These are phyloP conservation scores for Russula vinacea DNA, from an alignment of 768 basidiomycete genomes.

Conservation along the genomic window DNA sequence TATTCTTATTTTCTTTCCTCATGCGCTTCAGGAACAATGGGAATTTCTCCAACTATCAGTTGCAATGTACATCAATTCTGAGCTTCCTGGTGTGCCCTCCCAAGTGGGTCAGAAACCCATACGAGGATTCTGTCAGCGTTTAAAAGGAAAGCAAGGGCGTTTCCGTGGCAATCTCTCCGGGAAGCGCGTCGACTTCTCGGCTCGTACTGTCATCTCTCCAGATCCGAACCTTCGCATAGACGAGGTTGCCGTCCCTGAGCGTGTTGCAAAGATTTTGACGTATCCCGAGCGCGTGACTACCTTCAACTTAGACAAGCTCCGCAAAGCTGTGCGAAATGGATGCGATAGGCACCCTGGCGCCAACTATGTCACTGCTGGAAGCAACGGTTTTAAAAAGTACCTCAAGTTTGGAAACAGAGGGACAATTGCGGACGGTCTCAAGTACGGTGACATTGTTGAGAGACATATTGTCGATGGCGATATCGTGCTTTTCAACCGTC, in stretches of 20 bases:
- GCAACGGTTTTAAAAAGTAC: conserved; percentile 80
- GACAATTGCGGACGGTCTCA: conserved; percentile 75
- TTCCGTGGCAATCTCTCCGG: conserved; percentile 98
- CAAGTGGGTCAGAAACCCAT: conserved; percentile 91
- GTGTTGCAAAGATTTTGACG: conserved; percentile 90
- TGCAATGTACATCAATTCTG: conserved; percentile 98
- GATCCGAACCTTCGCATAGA: conserved; percentile 99
- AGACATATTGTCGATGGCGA: conserved; percentile 94
- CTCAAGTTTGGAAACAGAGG: conserved; percentile 81
- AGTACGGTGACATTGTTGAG: conserved; percentile 90
- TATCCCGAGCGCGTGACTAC: conserved; percentile 94
- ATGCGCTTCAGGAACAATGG: conserved; percentile 83
- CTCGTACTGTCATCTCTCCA: conserved; percentile 96
- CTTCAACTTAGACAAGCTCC: conserved; percentile 80
- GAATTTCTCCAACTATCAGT: conserved; percentile 93
- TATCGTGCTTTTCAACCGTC: conserved; percentile 96
- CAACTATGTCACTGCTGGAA: conserved; percentile 83
- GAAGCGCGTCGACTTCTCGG: conserved; percentile 98
- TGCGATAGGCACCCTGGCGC: conserved; percentile 91
- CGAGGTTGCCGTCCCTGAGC: conserved; percentile 95
- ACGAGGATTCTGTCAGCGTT: conserved; percentile 93
- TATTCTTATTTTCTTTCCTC: conserved; percentile 20
- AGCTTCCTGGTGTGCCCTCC: conserved; percentile 87
- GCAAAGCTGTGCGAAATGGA: conserved; percentile 80
- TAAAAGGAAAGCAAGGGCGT: conserved; percentile 98